A percentile compares a stretch with the other conserved stretches of the same genome.
phyloP scores from a whole-genome alignment of 2,329 filamentous ascomycete species.

The Fusarium anguioides region DNA sequence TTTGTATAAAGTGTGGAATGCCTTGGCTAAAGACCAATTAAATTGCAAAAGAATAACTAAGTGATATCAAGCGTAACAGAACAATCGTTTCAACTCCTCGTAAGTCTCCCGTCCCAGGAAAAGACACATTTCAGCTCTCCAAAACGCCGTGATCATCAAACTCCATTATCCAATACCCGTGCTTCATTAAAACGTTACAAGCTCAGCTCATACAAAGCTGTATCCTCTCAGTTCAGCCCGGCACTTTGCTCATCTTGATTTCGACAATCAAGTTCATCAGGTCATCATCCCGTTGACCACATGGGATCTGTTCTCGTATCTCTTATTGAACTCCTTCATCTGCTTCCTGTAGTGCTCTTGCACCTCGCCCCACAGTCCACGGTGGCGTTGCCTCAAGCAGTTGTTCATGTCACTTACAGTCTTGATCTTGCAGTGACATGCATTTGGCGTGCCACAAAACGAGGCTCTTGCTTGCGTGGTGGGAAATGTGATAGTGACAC shows the following conservation, averaged over 20 bases:
- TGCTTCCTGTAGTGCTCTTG: conserved; percentile 45
- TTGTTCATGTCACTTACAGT: conserved; percentile 39
- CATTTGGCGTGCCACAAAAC: conserved; percentile 46
- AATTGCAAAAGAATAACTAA: neutral
- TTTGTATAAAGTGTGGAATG: neutral
- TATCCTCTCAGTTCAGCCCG: neutral
- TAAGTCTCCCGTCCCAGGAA: neutral
- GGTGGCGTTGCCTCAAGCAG: conserved; percentile 44
- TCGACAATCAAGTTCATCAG: neutral
- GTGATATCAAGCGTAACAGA: neutral
- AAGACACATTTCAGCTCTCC: neutral
- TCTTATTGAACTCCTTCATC: conserved; percentile 37
- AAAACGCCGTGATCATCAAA: neutral
- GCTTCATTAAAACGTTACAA: neutral
- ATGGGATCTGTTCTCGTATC: conserved; percentile 38
- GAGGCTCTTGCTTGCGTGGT: conserved; percentile 29
- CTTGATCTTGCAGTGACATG: conserved; percentile 44
- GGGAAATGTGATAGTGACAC: conserved; percentile 49
- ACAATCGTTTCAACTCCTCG: neutral
- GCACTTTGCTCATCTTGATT: neutral
- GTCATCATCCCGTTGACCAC: conserved; percentile 35
- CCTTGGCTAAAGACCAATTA: neutral
- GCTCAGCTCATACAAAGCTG: neutral
- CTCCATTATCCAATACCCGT: neutral
- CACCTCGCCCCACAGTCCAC: conserved; percentile 47